Base-by-base conservation (phyloP, 2,329 filamentous ascomycete genomes). In the Leptographium flavum region DNA sequence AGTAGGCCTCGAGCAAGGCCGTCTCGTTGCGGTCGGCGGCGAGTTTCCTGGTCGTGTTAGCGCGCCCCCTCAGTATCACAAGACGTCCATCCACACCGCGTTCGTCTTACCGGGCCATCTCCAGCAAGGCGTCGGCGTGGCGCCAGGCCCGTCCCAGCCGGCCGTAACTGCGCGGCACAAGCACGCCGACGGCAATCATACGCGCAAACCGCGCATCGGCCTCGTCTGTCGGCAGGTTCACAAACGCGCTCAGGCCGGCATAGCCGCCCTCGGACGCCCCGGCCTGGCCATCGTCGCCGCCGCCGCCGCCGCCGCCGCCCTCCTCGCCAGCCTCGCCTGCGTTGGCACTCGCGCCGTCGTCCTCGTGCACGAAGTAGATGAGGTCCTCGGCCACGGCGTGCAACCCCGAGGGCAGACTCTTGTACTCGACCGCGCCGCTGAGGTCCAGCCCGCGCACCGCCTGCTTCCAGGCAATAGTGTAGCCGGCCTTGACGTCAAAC, bases 401-500 rank as follows among this genome's bases (percentile, higher is more conserved):
- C 42, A 95, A 64, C 22, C 92, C 92, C 0, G 90, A 96, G 3
- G 92, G 92, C 39, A 98, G 73, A 50, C 87, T 93, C 65, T 95
- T 96, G 73, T 87, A 98, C 64, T 98, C 92, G 56, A 95, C 87
- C 22, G 83, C 79, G 45, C 87, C 87, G 54, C 94, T 85, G 41
- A 96, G 74, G 62, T 75, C 71, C 64, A 90, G 72, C 41, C 76
- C 79, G 14, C 78, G 70, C 1, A 77, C 64, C 13, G 81, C 76
- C 53, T 76, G 79, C 62, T 93, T 87, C 92, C 92, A 96, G 31
- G 79, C 77, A 58, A 96, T 83, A 39, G 87, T 94, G 63, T 81
- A 94, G 68, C 87, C 87, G 56, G 87, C 82, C 62, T 88, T 92
- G 65, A 90, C 83, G 63, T 94, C 87, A 66, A 94, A 94, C 58